A percentile compares a stretch with the other conserved stretches of the same genome.
phyloP scores from a whole-genome alignment of 2,329 filamentous ascomycete genomes.

The Penicillium vulpinum region DNA sequence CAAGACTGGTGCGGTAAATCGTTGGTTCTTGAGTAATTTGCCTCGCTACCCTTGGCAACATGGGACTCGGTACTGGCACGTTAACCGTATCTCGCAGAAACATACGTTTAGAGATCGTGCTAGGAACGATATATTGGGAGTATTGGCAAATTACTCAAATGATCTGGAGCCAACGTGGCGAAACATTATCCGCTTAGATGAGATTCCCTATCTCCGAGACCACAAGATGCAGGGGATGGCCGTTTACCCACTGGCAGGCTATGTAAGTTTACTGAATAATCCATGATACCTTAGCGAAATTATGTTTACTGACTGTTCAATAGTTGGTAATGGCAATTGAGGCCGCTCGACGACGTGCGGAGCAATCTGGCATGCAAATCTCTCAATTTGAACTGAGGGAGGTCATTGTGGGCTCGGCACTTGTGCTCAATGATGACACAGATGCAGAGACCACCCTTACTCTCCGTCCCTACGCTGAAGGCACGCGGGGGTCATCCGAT shows the following conservation, averaged over 20 bases:
- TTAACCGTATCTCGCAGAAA: slow-evolving; percentile 44
- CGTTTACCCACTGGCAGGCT: slow-evolving; percentile 29
- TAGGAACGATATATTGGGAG: slow-evolving; percentile 32
- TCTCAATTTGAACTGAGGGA: slow-evolving; percentile 52
- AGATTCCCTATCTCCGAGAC: slow-evolving; percentile 28
- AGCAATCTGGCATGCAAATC: slow-evolving; percentile 32
- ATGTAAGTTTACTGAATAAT: slow-evolving; percentile 10
- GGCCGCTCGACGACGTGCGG: slow-evolving; percentile 33
- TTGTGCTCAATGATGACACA: slow-evolving; percentile 50
- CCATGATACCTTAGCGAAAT: not conserved
- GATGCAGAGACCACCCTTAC: slow-evolving; percentile 55
- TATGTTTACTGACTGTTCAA: not conserved
- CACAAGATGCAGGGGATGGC: slow-evolving; percentile 36
- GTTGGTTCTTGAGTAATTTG: slow-evolving; percentile 29
- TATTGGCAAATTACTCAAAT: slow-evolving; percentile 27
- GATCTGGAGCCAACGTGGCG: slow-evolving; percentile 29
- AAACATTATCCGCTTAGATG: slow-evolving; percentile 27
- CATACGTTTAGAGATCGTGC: slow-evolving; percentile 17
- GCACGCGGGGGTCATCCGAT: slow-evolving; percentile 36
- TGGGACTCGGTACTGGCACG: slow-evolving; percentile 44
- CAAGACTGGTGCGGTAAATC: slow-evolving; percentile 10
- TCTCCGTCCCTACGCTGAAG: slow-evolving; percentile 42
- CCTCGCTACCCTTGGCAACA: slow-evolving; percentile 55
- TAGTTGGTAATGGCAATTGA: slow-evolving; percentile 34
- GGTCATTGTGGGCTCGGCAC: slow-evolving; percentile 48